A percentile compares a stretch with the other conserved stretches of the same genome.
These are phyloP conservation scores for Neurospora sp. DNA, from an alignment of 2,329 filamentous ascomycete species.

Conservation along the genomic window DNA sequence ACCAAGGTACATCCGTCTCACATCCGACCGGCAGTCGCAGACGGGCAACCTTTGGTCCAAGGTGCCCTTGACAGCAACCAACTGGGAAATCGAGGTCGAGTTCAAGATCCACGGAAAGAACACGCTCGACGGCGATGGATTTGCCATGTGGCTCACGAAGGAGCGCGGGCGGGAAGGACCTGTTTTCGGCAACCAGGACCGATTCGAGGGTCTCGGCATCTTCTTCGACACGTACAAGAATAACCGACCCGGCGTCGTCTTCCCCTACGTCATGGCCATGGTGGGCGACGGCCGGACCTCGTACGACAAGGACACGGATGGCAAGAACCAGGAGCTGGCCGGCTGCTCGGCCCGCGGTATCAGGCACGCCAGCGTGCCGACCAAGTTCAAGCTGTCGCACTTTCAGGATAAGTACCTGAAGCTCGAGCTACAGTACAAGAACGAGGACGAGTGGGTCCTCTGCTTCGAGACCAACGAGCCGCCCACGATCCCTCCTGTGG, in stretches of 20 bases:
- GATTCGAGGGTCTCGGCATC: constrained; percentile 87
- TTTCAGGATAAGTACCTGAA: constrained; percentile 91
- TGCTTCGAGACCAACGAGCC: constrained; percentile 72
- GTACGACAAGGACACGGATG: constrained; percentile 92
- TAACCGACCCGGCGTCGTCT: constrained; percentile 88
- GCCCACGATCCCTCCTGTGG: constrained; percentile 67
- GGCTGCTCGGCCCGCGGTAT: constrained; percentile 92
- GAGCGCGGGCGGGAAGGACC: constrained; percentile 70
- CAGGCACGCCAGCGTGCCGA: constrained; percentile 67
- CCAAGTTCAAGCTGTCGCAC: constrained; percentile 83
- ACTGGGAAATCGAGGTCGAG: constrained; percentile 97
- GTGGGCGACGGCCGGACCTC: constrained; percentile 77
- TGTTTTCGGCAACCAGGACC: constrained; percentile 81
- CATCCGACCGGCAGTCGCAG: constrained; percentile 82
- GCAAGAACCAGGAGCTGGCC: constrained; percentile 84
- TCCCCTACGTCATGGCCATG: constrained; percentile 99
- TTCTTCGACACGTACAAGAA: constrained; percentile 99
- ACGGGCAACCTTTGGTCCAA: constrained; percentile 89
- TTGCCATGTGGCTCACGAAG: constrained; percentile 97
- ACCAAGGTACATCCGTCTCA: constrained; percentile 78
- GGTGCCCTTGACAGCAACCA: constrained; percentile 90
- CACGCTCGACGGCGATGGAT: constrained; percentile 87
- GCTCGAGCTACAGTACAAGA: constrained; percentile 90
- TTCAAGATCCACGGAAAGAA: constrained; percentile 88
- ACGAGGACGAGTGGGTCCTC: constrained; percentile 73